Base-by-base conservation (phyloP, 345 rosid genomes). In the Lumnitzera littorea region DNA sequence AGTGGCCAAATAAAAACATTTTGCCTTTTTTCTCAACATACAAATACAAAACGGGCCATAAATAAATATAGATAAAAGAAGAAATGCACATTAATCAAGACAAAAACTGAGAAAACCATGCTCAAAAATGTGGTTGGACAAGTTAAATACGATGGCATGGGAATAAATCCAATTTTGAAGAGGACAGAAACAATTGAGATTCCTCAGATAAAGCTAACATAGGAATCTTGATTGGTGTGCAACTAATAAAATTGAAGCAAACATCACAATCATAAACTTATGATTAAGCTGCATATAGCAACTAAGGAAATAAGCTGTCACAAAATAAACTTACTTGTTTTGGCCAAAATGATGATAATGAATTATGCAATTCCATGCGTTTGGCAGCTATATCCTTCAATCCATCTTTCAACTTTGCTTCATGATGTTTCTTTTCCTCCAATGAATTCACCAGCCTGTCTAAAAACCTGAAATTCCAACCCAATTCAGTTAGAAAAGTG, bases 331-430 rank as follows among this genome's bases (percentile, higher is more conserved):
- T 64, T 48, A 84, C 98, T 78, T 87, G 96, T 81, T 89, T 92
- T 49, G 98, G 98, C 98, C 98, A 89, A 60, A 78, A 85, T 24
- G 98, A 89, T 64, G 83, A 82, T 46, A 87, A 66, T 50, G 96
- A 87, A 76, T 92, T 92, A 67, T 84, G 91, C 64, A 92, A 95
- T 76, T 89, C 91, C 97, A 90, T 83, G 53, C 87, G 94, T 78
- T 70, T 94, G 58, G 81, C 73, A 69, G 79, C 85, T 60, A 90
- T 66, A 51, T 88, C 95, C 78, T 86, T 90, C 77, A 89, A 74
- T 43, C 95, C 88, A 48, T 87, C 96, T 69, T 74, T 88, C 53
- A 90, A 69, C 77, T 83, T 94, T 69, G 77, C 74, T 70, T 86
- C 97, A 17, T 84, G 96, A 67, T 90, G 78, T 70, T 84, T 88